Conservation (phyloP, 306 rosid species). For the Trifolium repens region DNA sequence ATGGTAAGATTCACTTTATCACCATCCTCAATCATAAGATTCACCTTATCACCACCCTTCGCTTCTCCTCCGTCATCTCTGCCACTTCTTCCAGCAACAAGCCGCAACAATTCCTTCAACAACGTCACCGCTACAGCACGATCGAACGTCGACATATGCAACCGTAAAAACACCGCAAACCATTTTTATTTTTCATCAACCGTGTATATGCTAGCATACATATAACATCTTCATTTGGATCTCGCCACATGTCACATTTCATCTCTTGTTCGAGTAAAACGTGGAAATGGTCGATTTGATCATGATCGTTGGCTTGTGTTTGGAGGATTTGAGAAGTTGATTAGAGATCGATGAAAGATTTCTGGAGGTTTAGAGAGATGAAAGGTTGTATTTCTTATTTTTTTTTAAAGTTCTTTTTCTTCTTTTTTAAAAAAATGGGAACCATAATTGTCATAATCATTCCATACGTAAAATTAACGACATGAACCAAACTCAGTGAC, state of each 20-base stretch:
- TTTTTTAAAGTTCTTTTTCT: no score
- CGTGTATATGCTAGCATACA: slow-evolving; percentile 56
- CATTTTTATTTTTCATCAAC: slow-evolving; percentile 43
- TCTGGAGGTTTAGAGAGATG: no score
- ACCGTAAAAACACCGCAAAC: slow-evolving; percentile 61
- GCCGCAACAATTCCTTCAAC: slow-evolving; percentile 52
- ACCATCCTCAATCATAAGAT: slow-evolving; percentile 62
- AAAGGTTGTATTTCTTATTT: no score
- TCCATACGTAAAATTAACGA: no score
- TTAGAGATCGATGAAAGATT: slow-evolving; percentile 48
- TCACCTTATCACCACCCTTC: slow-evolving; percentile 39
- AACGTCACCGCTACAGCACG: slow-evolving; percentile 65
- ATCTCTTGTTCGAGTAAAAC: slow-evolving; percentile 73
- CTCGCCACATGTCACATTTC: slow-evolving; percentile 62
- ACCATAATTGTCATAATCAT: no score
- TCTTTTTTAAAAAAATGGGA: no score
- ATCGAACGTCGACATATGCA: slow-evolving; percentile 80
- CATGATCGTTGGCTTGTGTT: slow-evolving; percentile 14
- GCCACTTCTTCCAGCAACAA: slow-evolving; percentile 16
- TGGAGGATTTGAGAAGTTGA: slow-evolving; percentile 60
- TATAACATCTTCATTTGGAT: slow-evolving; percentile 52
- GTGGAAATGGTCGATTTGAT: slow-evolving; percentile 53
- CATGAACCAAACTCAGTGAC: no score
- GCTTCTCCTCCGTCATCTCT: background rate
- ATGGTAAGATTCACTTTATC: no score